These are phyloP conservation scores for Fraxinus velutina DNA, from an alignment of 305 asterid species.

Conservation along the genomic window DNA sequence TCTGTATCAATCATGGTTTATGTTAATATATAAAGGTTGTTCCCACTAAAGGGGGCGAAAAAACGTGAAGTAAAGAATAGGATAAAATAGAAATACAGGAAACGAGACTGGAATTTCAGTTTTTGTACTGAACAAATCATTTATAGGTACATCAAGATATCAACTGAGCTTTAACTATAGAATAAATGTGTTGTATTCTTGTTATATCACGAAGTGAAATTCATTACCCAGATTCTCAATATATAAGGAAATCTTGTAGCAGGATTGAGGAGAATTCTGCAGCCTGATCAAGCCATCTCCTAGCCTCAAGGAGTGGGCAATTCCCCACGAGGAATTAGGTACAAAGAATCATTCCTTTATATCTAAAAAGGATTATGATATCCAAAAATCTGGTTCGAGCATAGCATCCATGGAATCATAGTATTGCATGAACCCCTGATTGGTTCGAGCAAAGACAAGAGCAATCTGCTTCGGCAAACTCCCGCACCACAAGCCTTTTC, in stretches of 20 bases:
- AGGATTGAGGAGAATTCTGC: neutral
- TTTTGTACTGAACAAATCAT: neutral
- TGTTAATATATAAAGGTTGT: neutral
- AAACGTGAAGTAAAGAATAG: neutral
- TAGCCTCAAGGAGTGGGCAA: neutral
- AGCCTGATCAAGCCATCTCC: constrained; percentile 8
- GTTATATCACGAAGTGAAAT: neutral
- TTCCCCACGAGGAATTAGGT: constrained; percentile 10
- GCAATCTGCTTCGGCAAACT: constrained; percentile 45
- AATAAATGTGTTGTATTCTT: neutral
- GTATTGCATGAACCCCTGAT: constrained; percentile 46
- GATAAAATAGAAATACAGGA: neutral
- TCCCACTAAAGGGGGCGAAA: neutral
- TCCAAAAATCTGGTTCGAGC: constrained; percentile 9
- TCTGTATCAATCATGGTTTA: neutral
- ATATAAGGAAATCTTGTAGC: neutral
- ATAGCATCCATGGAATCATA: constrained; percentile 24
- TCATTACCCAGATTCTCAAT: neutral
- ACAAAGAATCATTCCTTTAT: neutral
- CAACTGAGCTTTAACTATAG: neutral
- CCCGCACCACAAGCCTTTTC: constrained; percentile 40
- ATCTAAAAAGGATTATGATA: neutral
- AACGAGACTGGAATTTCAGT: neutral
- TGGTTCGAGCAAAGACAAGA: constrained; percentile 79
- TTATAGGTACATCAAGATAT: neutral